phyloP scores from a whole-genome alignment of 257 asterid genomes.

The Cordia subcordata region DNA sequence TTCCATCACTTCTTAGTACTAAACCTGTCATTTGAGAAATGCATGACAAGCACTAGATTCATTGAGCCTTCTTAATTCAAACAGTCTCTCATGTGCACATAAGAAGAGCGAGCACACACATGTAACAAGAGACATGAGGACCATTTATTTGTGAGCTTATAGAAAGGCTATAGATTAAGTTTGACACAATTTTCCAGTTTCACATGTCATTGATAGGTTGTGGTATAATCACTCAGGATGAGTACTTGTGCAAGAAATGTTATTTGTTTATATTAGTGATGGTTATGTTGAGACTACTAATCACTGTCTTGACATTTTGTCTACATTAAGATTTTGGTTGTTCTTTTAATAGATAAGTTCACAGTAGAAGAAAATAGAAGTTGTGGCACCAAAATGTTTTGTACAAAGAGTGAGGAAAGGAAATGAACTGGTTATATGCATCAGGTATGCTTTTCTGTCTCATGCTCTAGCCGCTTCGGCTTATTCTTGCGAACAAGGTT shows the following conservation, averaged over 20 bases:
- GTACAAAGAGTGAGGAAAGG: constrained; percentile 69
- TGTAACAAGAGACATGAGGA: not conserved
- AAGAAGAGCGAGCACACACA: not conserved
- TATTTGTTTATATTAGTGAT: not conserved
- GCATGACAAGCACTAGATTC: too few species aligned
- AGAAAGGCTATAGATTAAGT: too few species aligned
- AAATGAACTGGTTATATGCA: constrained; percentile 81
- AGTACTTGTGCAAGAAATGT: not conserved
- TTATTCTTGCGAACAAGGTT: not conserved
- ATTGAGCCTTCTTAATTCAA: too few species aligned
- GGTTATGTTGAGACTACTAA: not conserved
- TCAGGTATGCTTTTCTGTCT: constrained; percentile 44
- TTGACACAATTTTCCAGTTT: too few species aligned
- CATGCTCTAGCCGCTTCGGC: not conserved
- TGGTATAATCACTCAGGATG: not conserved
- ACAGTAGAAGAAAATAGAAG: constrained; percentile 88
- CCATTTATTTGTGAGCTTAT: too few species aligned
- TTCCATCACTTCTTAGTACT: too few species aligned
- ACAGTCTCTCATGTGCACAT: too few species aligned
- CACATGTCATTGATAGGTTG: not conserved
- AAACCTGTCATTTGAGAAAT: too few species aligned
- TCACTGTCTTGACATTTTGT: constrained; percentile 4
- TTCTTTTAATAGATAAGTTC: constrained; percentile 53
- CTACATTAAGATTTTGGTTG: constrained; percentile 3
- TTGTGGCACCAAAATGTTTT: constrained; percentile 77